Percentiles rank a stretch among this genome's conserved stretches.
Evolutionary conservation across 345 rosid genomes (phyloP).

Genomic region (Salix brachista): DNA sequence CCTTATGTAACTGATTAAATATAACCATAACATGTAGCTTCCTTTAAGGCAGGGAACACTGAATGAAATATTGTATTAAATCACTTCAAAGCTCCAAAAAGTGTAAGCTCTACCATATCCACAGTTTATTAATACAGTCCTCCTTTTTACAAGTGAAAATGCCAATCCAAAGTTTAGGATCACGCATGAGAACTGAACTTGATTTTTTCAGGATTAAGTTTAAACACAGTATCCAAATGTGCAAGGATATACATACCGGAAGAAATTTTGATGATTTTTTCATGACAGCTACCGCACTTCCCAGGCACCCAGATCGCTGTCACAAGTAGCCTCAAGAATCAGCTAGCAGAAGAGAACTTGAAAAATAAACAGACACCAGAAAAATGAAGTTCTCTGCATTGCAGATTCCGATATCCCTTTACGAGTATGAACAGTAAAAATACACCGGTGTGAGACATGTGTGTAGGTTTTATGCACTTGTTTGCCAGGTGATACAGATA

Average conservation of each 20-base stretch:
- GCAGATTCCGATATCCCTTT: background rate
- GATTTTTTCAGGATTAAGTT: background rate
- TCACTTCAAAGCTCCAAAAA: background rate
- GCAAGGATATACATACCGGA: constrained; percentile 57
- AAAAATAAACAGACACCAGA: background rate
- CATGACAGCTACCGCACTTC: constrained; percentile 92
- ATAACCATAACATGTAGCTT: background rate
- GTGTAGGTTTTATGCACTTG: background rate
- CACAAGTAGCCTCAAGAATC: constrained; percentile 21
- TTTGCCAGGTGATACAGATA: too few relatives aligned
- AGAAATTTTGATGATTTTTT: constrained; percentile 93
- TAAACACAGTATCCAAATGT: background rate
- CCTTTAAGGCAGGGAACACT: background rate
- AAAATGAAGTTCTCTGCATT: background rate
- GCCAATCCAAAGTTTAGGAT: background rate
- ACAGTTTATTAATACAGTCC: background rate
- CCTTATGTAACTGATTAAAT: background rate
- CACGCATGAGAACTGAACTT: background rate
- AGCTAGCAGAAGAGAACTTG: constrained; percentile 6
- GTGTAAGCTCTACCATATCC: background rate
- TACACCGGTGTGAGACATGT: background rate
- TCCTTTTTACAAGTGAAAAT: background rate
- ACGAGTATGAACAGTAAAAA: background rate
- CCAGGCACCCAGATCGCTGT: constrained; percentile 95
- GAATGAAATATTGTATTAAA: background rate